A percentile compares a stretch with the other conserved stretches of the same genome.
phyloP scores from a whole-genome alignment of 345 rosid species.

The Fremontodendron californicum region DNA sequence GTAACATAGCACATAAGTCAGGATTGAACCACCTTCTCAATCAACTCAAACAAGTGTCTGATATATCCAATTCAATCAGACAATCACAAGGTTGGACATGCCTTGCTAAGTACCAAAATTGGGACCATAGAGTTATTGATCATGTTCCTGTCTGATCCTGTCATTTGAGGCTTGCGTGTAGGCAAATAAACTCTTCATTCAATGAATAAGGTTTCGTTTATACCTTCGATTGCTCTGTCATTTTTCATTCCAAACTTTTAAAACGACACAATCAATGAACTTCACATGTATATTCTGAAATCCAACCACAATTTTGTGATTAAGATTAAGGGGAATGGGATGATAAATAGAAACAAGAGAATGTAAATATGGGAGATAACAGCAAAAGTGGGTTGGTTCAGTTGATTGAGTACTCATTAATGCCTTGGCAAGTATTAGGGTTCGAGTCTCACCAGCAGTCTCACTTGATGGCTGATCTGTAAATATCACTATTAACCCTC shows the following conservation, averaged over 20 bases:
- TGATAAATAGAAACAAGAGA: background rate
- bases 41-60: no score
- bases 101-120: background rate
- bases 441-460: no score
- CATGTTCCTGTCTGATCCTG: background rate
- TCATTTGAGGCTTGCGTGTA: background rate
- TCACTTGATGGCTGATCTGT: no score
- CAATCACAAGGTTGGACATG: background rate
- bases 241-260: background rate
- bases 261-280: background rate
- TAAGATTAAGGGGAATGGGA: background rate
- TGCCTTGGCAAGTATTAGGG: no score
- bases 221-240: background rate
- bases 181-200: background rate
- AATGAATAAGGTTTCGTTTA: background rate
- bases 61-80: background rate
- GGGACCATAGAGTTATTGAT: background rate
- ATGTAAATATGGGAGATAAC: background rate
- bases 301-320: background rate
- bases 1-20: no score
- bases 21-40: background rate
- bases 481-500: no score
- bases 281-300: background rate
- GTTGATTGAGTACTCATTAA: no score
- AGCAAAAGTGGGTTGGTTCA: no score